Percentiles rank a stretch among this genome's conserved stretches.
Evolutionary conservation across 129 eudicot genomes (phyloP).

Genomic region (Flaveria brownii): DNA sequence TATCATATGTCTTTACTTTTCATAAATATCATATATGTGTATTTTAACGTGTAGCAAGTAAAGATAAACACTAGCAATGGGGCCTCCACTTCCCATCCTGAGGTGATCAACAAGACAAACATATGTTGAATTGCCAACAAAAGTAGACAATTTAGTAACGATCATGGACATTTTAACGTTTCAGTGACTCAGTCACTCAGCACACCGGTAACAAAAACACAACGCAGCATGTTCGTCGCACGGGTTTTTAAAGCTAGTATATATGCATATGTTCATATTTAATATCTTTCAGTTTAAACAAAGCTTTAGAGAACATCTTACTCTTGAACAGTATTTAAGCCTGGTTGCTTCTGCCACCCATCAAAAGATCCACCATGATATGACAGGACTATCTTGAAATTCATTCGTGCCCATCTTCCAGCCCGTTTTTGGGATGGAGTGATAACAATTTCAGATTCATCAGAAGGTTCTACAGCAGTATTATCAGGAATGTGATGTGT

Average conservation of each 20-base stretch:
- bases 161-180: neutral
- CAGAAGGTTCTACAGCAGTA: slow-evolving; percentile 43
- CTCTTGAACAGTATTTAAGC: slow-evolving; percentile 91
- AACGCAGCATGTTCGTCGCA: neutral
- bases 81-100: neutral
- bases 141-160: neutral
- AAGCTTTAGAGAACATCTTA: slow-evolving; percentile 32
- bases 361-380: slow-evolving; percentile 90
- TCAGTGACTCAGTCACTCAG: neutral
- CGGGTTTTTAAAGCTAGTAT: neutral
- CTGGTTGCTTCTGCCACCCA: slow-evolving; percentile 99
- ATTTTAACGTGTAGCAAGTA: neutral
- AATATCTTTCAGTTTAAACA: neutral
- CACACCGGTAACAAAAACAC: neutral
- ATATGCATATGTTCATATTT: neutral
- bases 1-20: too few species aligned
- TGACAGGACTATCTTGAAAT: slow-evolving; percentile 72
- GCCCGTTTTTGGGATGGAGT: slow-evolving; percentile 44
- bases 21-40: too few species aligned
- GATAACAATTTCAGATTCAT: slow-evolving; percentile 39
- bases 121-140: neutral
- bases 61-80: too few species aligned
- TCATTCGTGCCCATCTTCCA: slow-evolving; percentile 87
- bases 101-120: neutral
- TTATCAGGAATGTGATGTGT: slow-evolving; percentile 36